Base-by-base conservation (phyloP, 176 grass and related monocot species). In the Avena insularis region DNA sequence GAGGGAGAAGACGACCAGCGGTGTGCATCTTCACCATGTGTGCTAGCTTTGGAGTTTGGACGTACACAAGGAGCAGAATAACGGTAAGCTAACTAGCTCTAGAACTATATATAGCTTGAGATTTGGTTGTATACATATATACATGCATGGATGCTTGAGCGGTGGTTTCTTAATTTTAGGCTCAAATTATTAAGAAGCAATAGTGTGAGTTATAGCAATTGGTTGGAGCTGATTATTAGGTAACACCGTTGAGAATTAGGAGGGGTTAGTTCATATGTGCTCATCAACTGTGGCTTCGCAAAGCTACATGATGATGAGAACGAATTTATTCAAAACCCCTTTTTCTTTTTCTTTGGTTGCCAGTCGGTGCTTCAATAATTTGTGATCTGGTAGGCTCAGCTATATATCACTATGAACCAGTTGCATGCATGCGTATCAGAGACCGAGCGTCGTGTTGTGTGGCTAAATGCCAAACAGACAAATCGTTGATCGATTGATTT, bases 171-270 rank as follows among this genome's bases (percentile, higher is more conserved):
- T 25, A 25, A 25, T 25, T 27, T 45, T 3, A 45, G 5, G 57
- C 14, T 63, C n/a, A 35, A 16, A 9, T 48, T 48, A 13, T 48
- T 48, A 13, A 5, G 71, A 16, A 61, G 16, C 40, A 4, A 36
- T 9, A 31, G 17, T 77, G 73, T 54, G 33, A 17, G 70, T 79
- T 9, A 57, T 40, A 21, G 33, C 55, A 43, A 43, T 80, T 27
- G 79, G 79, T 60, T 66, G 60, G 16, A 16, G 13, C 60, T 81
- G 40, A 43, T 43, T 38, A 38, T 3, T 81, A 48, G 79, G 79
- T 47, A 23, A 14, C 79, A 4, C 61, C 10, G 79, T 66, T 66
- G 60, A 59, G 79, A 66, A 66, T 31, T 31, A 8, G 15, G 79
- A 31, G 9, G 21, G 13, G 43, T 64, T 48, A 66, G 13, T 17